Conservation (phyloP, 116 monocot species). For the Papilionanthe hybrid region DNA sequence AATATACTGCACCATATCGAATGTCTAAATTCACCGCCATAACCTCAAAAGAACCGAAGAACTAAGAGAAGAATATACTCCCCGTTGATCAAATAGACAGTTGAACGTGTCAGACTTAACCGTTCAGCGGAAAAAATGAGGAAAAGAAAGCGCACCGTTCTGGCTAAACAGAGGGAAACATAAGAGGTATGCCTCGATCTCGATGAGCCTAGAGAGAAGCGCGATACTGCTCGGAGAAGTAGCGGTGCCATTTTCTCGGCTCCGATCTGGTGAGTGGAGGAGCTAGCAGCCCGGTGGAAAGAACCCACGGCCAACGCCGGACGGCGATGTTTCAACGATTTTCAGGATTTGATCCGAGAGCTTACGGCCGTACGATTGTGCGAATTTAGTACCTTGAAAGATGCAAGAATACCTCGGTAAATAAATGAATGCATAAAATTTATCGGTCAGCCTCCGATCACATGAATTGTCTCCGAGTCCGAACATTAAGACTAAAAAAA, state of each 20-base stretch:
- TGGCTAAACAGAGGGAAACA: background rate
- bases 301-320: background rate
- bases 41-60: background rate
- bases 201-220: constrained; percentile 3
- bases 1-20: background rate
- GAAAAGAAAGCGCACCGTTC: constrained; percentile 13
- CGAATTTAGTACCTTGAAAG: too few relatives aligned
- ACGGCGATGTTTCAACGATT: too few relatives aligned
- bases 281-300: background rate
- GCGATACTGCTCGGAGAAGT: constrained; percentile 7
- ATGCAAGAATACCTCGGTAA: too few relatives aligned
- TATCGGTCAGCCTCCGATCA: too few relatives aligned
- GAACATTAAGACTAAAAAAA: too few relatives aligned
- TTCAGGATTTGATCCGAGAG: too few relatives aligned
- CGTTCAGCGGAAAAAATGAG: background rate
- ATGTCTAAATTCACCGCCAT: background rate
- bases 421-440: too few relatives aligned
- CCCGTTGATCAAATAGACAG: background rate
- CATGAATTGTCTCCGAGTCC: too few relatives aligned
- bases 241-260: background rate
- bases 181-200: constrained; percentile 6
- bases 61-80: background rate
- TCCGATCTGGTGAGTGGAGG: background rate
- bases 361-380: too few relatives aligned
- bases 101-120: background rate